Evolutionary conservation across 2,329 filamentous ascomycete genomes (phyloP).

Genomic region (Zymoseptoria passerinii): DNA sequence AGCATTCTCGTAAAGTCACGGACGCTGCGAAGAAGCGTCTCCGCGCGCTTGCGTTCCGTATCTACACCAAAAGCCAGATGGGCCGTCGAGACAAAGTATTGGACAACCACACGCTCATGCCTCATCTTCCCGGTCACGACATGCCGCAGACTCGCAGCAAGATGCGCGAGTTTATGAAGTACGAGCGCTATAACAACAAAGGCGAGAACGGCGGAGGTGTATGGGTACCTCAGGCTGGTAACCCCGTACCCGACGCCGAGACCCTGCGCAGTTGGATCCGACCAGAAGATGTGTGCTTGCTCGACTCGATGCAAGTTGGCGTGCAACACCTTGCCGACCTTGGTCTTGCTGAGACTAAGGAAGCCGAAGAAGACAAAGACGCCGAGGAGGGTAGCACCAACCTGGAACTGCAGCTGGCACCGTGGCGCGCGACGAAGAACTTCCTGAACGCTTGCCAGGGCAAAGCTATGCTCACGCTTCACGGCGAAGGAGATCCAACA

Average conservation of each 20-base stretch:
- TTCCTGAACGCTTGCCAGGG: constrained; percentile 89
- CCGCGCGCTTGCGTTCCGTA: constrained; percentile 89
- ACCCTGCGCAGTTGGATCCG: constrained; percentile 81
- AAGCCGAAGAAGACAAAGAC: constrained; percentile 56
- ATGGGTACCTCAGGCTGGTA: constrained; percentile 69
- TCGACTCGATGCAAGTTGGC: constrained; percentile 95
- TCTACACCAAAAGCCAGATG: constrained; percentile 69
- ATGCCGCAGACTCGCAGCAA: constrained; percentile 95
- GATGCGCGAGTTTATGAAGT: constrained; percentile 90
- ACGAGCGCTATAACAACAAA: constrained; percentile 79
- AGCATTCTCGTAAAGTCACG: constrained; percentile 88
- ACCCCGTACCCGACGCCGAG: constrained; percentile 70
- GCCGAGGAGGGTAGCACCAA: constrained; percentile 60
- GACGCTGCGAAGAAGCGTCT: constrained; percentile 95
- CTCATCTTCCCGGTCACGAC: constrained; percentile 83
- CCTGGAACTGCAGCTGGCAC: constrained; percentile 80
- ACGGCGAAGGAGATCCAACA: constrained; percentile 90
- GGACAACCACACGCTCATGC: constrained; percentile 52
- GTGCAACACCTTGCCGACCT: constrained; percentile 85
- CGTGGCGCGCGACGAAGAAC: constrained; percentile 94
- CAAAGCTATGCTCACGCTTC: constrained; percentile 93
- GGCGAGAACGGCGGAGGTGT: constrained; percentile 49
- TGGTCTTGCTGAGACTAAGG: constrained; percentile 63
- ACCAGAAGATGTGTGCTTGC: constrained; percentile 86
- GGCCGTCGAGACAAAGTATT: constrained; percentile 65